phyloP scores from a whole-genome alignment of 2,329 filamentous ascomycete genomes.

The Microcera coccophila region DNA sequence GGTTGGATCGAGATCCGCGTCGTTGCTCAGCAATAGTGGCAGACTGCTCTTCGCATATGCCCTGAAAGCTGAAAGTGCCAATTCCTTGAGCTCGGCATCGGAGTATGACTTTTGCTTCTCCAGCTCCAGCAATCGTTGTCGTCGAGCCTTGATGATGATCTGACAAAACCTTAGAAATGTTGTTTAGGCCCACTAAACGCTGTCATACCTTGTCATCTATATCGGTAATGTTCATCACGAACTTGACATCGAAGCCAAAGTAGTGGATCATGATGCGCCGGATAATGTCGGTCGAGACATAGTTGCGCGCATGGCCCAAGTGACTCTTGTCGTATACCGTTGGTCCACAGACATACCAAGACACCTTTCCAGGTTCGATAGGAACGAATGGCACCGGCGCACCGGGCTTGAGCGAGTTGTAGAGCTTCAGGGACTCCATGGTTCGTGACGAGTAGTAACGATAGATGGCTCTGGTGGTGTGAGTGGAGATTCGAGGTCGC shows the following conservation, averaged over 20 bases:
- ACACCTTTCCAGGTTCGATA: constrained; percentile 65
- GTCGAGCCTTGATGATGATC: constrained; percentile 62
- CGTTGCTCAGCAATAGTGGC: constrained; percentile 46
- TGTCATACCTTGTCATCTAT: constrained; percentile 65
- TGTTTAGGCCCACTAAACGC: background rate
- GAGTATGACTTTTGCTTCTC: constrained; percentile 65
- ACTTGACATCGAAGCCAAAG: constrained; percentile 76
- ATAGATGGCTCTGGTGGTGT: constrained; percentile 23
- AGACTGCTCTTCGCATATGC: constrained; percentile 54
- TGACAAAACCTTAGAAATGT: constrained; percentile 25
- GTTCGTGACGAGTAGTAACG: constrained; percentile 35
- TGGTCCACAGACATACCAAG: constrained; percentile 87
- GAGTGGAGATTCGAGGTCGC: constrained; percentile 26
- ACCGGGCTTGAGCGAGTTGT: constrained; percentile 72
- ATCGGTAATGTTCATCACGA: constrained; percentile 92
- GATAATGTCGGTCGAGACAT: constrained; percentile 86
- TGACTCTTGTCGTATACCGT: constrained; percentile 82
- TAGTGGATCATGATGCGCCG: constrained; percentile 78
- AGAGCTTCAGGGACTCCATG: constrained; percentile 64
- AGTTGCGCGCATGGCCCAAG: constrained; percentile 81
- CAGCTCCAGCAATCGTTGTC: constrained; percentile 77
- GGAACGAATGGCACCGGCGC: constrained; percentile 71
- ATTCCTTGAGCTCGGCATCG: constrained; percentile 41
- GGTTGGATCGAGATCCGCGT: constrained; percentile 42
- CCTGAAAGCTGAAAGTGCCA: constrained; percentile 52